Conservation (phyloP, 805 yeast genomes). For the Helenozyma baotianmanensis region DNA sequence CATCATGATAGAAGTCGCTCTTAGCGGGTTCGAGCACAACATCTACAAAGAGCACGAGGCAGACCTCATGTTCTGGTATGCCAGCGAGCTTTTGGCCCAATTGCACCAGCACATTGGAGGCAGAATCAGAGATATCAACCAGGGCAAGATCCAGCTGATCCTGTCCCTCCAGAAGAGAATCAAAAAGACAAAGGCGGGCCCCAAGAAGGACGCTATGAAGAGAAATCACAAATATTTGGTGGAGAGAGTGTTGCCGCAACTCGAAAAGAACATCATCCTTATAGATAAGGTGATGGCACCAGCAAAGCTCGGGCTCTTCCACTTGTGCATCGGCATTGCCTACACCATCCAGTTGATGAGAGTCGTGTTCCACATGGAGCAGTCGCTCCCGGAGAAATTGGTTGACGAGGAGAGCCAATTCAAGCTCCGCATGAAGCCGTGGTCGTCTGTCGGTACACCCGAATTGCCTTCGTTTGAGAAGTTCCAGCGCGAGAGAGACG, state of each 20-base stretch:
- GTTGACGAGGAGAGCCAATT: conserved; percentile 19
- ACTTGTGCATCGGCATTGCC: conserved; percentile 6
- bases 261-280: conserved; percentile 24
- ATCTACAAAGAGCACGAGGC: conserved; percentile 70
- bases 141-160: conserved; percentile 12
- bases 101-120: conserved; percentile 42
- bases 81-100: conserved; percentile 42
- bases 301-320: conserved; percentile 14
- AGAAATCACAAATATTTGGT: conserved; percentile 26
- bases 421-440: conserved; percentile 67
- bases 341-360: neutral
- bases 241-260: conserved; percentile 30
- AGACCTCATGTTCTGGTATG: conserved; percentile 65
- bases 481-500: conserved; percentile 11
- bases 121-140: conserved; percentile 28
- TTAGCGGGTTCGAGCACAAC: conserved; percentile 73
- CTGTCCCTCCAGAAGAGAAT: conserved; percentile 21
- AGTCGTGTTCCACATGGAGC: neutral
- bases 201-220: conserved; percentile 39
- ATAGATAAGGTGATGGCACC: conserved; percentile 18
- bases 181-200: conserved; percentile 34
- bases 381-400: neutral
- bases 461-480: conserved; percentile 49
- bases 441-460: conserved; percentile 77
- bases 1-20: conserved; percentile 66